A percentile compares a stretch with the other conserved stretches of the same genome.
These are phyloP conservation scores for Pyrenochaeta sp. DNA, from an alignment of 2,329 filamentous ascomycete species.

Conservation along the genomic window DNA sequence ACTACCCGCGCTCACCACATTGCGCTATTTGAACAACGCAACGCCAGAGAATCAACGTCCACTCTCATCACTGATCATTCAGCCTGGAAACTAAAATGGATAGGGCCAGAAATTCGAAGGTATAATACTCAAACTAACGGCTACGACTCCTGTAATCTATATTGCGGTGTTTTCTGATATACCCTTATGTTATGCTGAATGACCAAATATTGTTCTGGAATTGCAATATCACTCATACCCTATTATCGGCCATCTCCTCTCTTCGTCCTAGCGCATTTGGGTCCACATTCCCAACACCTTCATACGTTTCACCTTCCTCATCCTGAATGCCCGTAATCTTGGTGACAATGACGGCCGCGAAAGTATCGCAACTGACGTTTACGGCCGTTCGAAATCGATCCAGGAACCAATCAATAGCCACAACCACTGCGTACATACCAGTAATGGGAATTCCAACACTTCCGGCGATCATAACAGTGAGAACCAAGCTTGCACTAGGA, in stretches of 20 bases:
- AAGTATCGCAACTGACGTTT: conserved; percentile 63
- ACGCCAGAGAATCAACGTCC: background rate
- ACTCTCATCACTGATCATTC: background rate
- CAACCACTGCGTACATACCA: conserved; percentile 62
- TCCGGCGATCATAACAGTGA: conserved; percentile 62
- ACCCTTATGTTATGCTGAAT: no score
- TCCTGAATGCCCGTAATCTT: conserved; percentile 51
- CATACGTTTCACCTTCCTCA: conserved; percentile 35
- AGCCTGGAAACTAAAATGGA: background rate
- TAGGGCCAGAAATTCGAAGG: no score
- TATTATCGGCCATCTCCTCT: conserved; percentile 1
- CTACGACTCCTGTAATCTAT: no score
- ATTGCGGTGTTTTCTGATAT: no score
- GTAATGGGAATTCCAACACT: conserved; percentile 57
- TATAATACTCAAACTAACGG: no score
- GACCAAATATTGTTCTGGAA: background rate
- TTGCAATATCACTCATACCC: conserved; percentile 4
- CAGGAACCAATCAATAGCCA: conserved; percentile 66
- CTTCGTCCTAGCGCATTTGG: conserved; percentile 12
- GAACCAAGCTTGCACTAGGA: conserved; percentile 61
- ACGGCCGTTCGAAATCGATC: conserved; percentile 63
- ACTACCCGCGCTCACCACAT: background rate
- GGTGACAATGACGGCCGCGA: conserved; percentile 52
- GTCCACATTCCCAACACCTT: conserved; percentile 14
- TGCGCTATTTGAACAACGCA: conserved; percentile 3